Conservation (phyloP, 371 early-diverging fungal species). For the Rhizomucor pusillus region DNA sequence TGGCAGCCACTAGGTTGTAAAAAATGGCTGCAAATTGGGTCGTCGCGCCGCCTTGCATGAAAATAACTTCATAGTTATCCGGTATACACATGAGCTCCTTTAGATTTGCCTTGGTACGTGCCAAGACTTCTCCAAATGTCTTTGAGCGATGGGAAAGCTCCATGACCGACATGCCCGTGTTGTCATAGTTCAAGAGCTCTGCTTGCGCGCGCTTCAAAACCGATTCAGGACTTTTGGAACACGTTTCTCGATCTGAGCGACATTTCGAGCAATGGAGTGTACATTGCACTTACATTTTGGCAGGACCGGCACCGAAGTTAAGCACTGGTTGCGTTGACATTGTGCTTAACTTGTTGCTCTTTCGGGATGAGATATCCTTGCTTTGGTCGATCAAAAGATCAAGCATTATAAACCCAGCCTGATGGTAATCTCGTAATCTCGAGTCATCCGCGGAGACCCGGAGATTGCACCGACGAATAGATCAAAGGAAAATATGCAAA, state of each 20-base stretch:
- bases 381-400: no score
- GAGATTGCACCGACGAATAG: no score
- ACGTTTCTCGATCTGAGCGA: neutral
- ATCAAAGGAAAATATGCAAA: no score
- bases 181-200: slow-evolving; percentile 79
- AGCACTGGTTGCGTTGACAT: slow-evolving; percentile 29
- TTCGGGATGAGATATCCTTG: no score
- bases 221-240: slow-evolving; percentile 49
- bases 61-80: slow-evolving; percentile 83
- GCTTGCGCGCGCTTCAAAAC: slow-evolving; percentile 82
- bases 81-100: slow-evolving; percentile 76
- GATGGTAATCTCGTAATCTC: no score
- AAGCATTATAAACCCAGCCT: no score
- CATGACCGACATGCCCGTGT: slow-evolving; percentile 88
- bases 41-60: slow-evolving; percentile 95
- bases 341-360: neutral
- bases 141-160: slow-evolving; percentile 93
- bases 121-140: slow-evolving; percentile 74
- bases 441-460: no score
- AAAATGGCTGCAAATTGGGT: slow-evolving; percentile 88
- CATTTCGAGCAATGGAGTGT: no score
- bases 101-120: slow-evolving; percentile 69
- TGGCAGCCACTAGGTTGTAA: slow-evolving; percentile 81
- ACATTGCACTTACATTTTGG: slow-evolving; percentile 77
- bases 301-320: slow-evolving; percentile 95